These are phyloP conservation scores for Pezicula carpinea DNA, from an alignment of 2,329 filamentous ascomycete genomes.

Conservation along the genomic window DNA sequence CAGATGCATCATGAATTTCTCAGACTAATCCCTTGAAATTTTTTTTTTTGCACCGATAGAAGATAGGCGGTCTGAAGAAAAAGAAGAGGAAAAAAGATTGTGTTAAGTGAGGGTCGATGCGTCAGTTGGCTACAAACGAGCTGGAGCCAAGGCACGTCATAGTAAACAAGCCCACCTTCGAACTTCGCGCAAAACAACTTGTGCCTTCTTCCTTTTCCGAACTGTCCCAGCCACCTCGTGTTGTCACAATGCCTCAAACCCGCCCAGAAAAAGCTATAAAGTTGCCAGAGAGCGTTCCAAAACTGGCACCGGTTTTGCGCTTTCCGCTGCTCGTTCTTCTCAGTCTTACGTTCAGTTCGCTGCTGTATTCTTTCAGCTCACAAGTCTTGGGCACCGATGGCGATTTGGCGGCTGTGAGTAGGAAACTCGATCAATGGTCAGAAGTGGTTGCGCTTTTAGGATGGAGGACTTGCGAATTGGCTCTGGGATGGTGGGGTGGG, in stretches of 20 bases:
- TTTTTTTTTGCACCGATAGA: too few species aligned
- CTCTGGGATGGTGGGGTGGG: constrained; percentile 66
- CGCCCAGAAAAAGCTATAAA: constrained; percentile 4
- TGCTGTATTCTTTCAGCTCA: constrained; percentile 59
- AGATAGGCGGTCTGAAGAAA: background rate
- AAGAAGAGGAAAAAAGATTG: too few species aligned
- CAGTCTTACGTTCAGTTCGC: constrained; percentile 57
- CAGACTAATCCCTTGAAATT: too few species aligned
- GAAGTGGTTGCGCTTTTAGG: constrained; percentile 51
- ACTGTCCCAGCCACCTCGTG: background rate
- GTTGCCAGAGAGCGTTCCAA: constrained; percentile 21
- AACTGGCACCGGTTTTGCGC: constrained; percentile 39
- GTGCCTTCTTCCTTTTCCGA: background rate
- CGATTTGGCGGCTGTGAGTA: constrained; percentile 64
- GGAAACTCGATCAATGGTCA: constrained; percentile 55
- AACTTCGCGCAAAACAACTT: background rate
- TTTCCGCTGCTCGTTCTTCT: constrained; percentile 50
- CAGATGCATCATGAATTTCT: background rate
- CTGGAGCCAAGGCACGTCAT: background rate
- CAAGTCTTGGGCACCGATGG: constrained; percentile 42
- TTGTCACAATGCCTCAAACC: constrained; percentile 4
- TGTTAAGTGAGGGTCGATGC: background rate
- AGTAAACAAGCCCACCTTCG: background rate
- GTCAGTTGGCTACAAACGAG: background rate
- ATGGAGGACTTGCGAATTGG: constrained; percentile 62